Percentiles rank a stretch among this genome's conserved stretches.
Evolutionary conservation across 495 filamentous ascomycete genomes (phyloP).

Genomic region (Penicillium dipodomyicola): DNA sequence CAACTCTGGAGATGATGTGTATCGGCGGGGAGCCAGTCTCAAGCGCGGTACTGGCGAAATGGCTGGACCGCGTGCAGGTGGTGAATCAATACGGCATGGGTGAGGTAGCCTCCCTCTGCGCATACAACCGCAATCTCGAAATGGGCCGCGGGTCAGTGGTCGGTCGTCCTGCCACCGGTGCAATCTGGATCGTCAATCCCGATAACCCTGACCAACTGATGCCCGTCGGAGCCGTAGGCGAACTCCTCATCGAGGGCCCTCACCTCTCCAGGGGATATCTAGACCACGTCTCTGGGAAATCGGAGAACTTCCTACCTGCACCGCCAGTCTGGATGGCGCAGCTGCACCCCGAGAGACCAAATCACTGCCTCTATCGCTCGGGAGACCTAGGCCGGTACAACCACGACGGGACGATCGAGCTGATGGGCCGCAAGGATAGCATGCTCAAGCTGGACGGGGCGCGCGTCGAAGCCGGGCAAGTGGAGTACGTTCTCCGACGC

Average conservation of each 20-base stretch:
- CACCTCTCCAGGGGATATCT: conserved; percentile 54
- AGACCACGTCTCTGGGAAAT: conserved; percentile 26
- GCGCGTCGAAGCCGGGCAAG: conserved; percentile 73
- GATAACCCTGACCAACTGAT: conserved; percentile 45
- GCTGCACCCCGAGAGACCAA: conserved; percentile 11
- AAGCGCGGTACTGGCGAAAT: conserved; percentile 40
- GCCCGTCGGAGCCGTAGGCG: conserved; percentile 54
- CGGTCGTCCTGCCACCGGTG: conserved; percentile 23
- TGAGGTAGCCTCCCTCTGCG: conserved; percentile 38
- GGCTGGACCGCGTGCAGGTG: conserved; percentile 43
- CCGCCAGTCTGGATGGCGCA: conserved; percentile 19
- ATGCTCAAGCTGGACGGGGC: conserved; percentile 80
- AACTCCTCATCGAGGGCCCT: conserved; percentile 59
- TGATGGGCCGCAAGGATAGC: conserved; percentile 72
- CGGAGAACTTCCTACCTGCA: conserved; percentile 19
- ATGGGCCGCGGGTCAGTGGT: conserved; percentile 16
- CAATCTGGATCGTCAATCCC: conserved; percentile 54
- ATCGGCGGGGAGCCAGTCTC: conserved; percentile 49
- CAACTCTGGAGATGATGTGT: conserved; percentile 35
- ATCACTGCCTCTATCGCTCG: conserved; percentile 59
- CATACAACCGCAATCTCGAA: conserved; percentile 20
- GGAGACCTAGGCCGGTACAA: conserved; percentile 75
- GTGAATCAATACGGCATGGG: conserved; percentile 60
- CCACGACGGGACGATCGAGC: conserved; percentile 68
- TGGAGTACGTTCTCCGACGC: conserved; percentile 37